phyloP scores from a whole-genome alignment of 192 early-diverging fungal species.

The Pilaira anomala region DNA sequence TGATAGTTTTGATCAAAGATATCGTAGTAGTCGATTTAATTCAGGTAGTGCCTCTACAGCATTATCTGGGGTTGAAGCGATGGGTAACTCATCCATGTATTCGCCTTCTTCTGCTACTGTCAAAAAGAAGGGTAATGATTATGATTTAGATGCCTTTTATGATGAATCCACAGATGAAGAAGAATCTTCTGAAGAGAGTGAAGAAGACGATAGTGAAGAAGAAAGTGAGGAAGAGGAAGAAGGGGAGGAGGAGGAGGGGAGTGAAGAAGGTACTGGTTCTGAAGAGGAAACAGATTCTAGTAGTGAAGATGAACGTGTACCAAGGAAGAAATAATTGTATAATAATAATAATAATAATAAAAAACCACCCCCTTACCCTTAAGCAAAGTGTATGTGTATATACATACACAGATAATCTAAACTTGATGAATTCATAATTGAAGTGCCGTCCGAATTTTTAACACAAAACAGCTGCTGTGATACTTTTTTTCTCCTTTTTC shows the following conservation, averaged over 20 bases:
- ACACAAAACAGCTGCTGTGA: no score
- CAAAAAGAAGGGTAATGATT: conserved; percentile 31
- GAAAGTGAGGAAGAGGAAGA: conserved; percentile 44
- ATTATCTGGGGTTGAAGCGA: conserved; percentile 32
- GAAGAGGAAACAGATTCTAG: background rate
- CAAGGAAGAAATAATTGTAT: background rate
- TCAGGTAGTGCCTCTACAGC: background rate
- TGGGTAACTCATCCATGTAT: conserved; percentile 23
- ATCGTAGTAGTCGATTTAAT: conserved; percentile 34
- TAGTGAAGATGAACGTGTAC: background rate
- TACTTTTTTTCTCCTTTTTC: conserved; percentile 5
- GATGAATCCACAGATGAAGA: conserved; percentile 43
- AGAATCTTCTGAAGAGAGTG: conserved; percentile 34
- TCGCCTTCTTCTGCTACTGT: conserved; percentile 22
- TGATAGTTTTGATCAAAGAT: conserved; percentile 40
- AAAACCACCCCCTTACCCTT: no score
- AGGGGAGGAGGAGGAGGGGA: conserved; percentile 24
- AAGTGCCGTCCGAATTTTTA: no score
- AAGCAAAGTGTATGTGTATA: no score
- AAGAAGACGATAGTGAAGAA: conserved; percentile 34
- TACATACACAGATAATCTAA: no score
- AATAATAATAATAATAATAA: no score
- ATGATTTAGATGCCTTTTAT: conserved; percentile 48
- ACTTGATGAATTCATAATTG: no score
- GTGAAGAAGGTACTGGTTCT: conserved; percentile 2